Base-by-base conservation (phyloP, 805 yeast genomes). In the Vanderwaltozyma tropicalis region DNA sequence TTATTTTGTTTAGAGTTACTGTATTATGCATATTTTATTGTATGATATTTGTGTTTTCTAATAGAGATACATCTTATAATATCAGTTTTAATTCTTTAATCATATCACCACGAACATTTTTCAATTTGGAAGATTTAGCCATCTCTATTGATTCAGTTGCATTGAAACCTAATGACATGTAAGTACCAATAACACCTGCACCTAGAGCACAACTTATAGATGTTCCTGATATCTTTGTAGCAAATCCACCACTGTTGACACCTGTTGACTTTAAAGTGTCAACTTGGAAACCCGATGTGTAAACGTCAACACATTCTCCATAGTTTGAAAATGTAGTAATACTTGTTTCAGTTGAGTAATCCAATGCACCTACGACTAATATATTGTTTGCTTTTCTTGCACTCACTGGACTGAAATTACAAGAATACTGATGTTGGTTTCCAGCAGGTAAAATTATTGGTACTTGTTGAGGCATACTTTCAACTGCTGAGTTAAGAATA, bases 231-330 rank as follows among this genome's bases (percentile, higher is more conserved):
- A 55, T 55, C 9, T 59, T 49, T 3, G 58, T 49, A 12, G 62
- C 38, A 22, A 43, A 74, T 49, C 76, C 62, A 5, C 48, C 43
- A 8, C 53, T 41, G 3, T 60, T 48, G 3, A 30, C 30, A 13
- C 47, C 45, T 5, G 37, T 36, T 3, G 50, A 32, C 1, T 27
- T 46, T 12, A 80, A 65, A 38, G 88, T 79, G 20, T 66, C 62
- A 3, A 86, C 79, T 13, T 64, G 63, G 0, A 78, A 78, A 0
- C 97, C 97, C 34, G 89, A 74, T 0, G 96, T 86, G 60, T 83
- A 80, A 1, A 85, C 67, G 52, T 85, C 86, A 7, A 88, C 94
- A 58, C 96, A 89, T n/a, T 68, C 65, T 0, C 97, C 96, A 87
- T 88, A 84, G 53, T 89, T 88, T n/a, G 92, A 74, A 50, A 89